Evolutionary conservation across 2,329 filamentous ascomycete species (phyloP), one percentile per base, ranked within the genome.

Genomic region (Epichloe baconii): DNA sequence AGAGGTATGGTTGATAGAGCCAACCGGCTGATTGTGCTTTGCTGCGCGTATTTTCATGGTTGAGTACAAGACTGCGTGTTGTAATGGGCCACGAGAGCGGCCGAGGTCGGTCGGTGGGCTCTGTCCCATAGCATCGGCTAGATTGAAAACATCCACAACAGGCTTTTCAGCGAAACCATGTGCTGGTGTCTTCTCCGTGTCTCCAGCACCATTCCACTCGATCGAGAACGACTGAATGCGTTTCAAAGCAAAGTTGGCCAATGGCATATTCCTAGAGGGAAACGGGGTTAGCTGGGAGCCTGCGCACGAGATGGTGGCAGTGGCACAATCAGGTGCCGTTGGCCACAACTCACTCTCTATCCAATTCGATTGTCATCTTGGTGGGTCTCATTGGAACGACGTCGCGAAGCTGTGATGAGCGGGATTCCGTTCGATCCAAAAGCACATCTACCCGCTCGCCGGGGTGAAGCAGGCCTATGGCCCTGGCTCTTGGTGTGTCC

Each of bases 361-460:
- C 55, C 14, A 57, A 51, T 23, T 47, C 47, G 10, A 57, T 41
- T 5, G 47, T 54, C 26, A 57, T 15, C 5, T 38, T 26, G 35
- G 42, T 19, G 35, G 10, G 17, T 21, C 4, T 35, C 17, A 15
- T 6, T n/a, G 44, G n/a, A 6, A 8, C n/a, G 8, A 5, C 14
- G 19, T 26, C 7, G n/a, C 17, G 14, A 8, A 35, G n/a, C n/a
- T 23, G 3, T 35, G 14, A 26, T n/a, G 31, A 35, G 34, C 12
- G 5, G 3, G 23, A n/a, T 23, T 14, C 17, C 12, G 19, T 34
- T 17, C 44, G 45, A 38, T 55, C 48, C 12, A 56, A 12, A 35
- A 56, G 17, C 8, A 55, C n/a, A 44, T 59, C 58, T 17, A 59
- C 53, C 15, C 58, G 53, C 47, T 59, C 56, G 21, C 58, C 58